Evolutionary conservation across 306 rosid species (phyloP).

Genomic region (Vicia sativa): DNA sequence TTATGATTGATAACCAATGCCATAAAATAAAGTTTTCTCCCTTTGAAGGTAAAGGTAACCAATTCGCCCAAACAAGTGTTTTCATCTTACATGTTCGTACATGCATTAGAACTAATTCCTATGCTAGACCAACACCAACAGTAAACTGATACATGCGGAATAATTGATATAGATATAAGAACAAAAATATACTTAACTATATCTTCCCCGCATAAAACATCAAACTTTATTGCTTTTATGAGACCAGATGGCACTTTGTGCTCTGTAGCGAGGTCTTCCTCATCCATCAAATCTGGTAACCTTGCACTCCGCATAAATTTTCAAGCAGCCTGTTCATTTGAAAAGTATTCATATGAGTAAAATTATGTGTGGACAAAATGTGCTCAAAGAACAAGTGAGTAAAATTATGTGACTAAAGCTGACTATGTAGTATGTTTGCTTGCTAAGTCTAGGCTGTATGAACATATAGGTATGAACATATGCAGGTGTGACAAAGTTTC

Average conservation of each 20-base stretch:
- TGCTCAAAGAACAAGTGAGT: conserved; percentile 15
- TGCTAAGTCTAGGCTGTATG: conserved; percentile 16
- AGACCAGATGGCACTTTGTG: conserved; percentile 47
- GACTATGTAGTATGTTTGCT: conserved; percentile 24
- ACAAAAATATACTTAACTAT: conserved; percentile 56
- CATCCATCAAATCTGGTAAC: conserved; percentile 57
- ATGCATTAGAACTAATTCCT: conserved; percentile 17
- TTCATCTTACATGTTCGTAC: conserved; percentile 10
- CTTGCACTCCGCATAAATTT: conserved; percentile 40
- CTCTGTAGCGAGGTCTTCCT: conserved; percentile 46
- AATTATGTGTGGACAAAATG: conserved; percentile 15
- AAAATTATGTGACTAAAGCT: conserved; percentile 28
- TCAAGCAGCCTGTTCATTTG: conserved; percentile 48
- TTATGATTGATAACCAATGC: conserved; percentile 26
- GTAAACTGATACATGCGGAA: conserved; percentile 9
- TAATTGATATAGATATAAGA: conserved; percentile 26
- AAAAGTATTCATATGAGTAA: conserved; percentile 27
- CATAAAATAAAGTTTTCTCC: conserved; percentile 20
- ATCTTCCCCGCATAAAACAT: conserved; percentile 50
- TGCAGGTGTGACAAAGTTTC: not conserved
- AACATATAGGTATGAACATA: not conserved
- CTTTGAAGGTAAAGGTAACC: conserved; percentile 16
- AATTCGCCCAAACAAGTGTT: conserved; percentile 34
- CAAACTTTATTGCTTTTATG: conserved; percentile 53
- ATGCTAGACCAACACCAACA: not conserved